Percentiles rank a stretch among this genome's conserved stretches.
Evolutionary conservation across 257 asterid genomes (phyloP).

Genomic region (Solanum virginianum): DNA sequence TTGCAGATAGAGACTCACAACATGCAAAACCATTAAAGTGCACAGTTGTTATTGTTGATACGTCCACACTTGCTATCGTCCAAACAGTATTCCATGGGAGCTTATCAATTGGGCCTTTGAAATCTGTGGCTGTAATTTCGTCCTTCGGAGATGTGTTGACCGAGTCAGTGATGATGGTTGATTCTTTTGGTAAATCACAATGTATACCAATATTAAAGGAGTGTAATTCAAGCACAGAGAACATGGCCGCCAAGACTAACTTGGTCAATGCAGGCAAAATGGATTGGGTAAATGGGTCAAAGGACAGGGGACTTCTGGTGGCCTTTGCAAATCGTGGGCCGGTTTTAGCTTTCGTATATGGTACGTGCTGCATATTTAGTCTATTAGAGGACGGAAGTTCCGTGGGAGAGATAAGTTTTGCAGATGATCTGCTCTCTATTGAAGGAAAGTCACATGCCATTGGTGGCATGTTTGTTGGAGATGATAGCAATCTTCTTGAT

Average conservation of each 20-base stretch:
- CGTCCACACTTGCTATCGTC: slow-evolving; percentile 61
- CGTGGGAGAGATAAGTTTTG: slow-evolving; percentile 55
- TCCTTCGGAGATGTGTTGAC: slow-evolving; percentile 42
- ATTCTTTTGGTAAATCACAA: slow-evolving; percentile 62
- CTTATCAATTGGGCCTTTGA: slow-evolving; percentile 64
- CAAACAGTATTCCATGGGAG: slow-evolving; percentile 80
- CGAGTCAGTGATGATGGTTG: slow-evolving; percentile 60
- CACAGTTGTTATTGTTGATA: slow-evolving; percentile 61
- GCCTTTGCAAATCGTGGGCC: slow-evolving; percentile 41
- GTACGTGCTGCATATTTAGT: slow-evolving; percentile 64
- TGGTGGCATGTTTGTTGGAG: slow-evolving; percentile 64
- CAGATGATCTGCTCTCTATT: slow-evolving; percentile 41
- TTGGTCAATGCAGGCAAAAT: slow-evolving; percentile 24
- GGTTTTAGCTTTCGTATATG: slow-evolving; percentile 57
- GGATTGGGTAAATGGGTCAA: slow-evolving; percentile 42
- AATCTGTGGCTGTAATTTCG: slow-evolving; percentile 47
- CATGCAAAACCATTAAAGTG: slow-evolving; percentile 33
- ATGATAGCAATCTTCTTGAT: slow-evolving; percentile 10
- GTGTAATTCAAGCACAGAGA: slow-evolving; percentile 28
- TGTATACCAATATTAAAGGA: slow-evolving; percentile 51
- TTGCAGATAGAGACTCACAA: slow-evolving; percentile 25
- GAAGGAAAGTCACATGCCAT: slow-evolving; percentile 30
- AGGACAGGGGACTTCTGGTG: slow-evolving; percentile 34
- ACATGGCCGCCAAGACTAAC: slow-evolving; percentile 19
- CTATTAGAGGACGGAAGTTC: slow-evolving; percentile 38